These are phyloP conservation scores for Penicillium brevicompactum DNA, from an alignment of 2,329 filamentous ascomycete species.

Conservation along the genomic window DNA sequence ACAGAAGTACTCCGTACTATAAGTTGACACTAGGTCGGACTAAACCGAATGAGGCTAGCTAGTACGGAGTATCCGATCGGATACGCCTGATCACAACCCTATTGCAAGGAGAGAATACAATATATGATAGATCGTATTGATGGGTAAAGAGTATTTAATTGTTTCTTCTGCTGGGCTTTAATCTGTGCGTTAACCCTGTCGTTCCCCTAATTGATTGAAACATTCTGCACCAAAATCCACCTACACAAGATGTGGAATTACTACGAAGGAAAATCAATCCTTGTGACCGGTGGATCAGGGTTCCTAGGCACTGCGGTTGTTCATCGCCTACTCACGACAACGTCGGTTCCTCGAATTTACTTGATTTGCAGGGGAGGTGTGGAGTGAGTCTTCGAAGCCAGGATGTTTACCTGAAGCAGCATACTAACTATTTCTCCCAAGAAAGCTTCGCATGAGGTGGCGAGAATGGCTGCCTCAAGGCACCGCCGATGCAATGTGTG, in stretches of 20 bases:
- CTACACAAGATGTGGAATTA: conserved; percentile 23
- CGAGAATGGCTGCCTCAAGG: conserved; percentile 4
- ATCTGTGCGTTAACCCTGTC: not conserved
- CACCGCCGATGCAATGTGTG: not conserved
- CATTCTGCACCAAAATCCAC: not conserved
- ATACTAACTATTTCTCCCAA: not conserved
- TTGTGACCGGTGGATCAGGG: conserved; percentile 20
- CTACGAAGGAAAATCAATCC: conserved; percentile 10
- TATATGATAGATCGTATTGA: not conserved
- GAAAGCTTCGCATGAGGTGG: conserved; percentile 6
- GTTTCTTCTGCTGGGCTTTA: not conserved
- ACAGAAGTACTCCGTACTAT: not conserved
- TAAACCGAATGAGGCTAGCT: not conserved
- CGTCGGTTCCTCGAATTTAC: conserved; percentile 9
- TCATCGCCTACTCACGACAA: conserved; percentile 8
- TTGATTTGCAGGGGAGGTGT: conserved; percentile 15
- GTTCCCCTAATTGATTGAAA: conserved; percentile 6
- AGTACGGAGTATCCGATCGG: not conserved
- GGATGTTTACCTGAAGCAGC: not conserved
- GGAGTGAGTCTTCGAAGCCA: conserved; percentile 5
- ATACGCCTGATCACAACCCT: not conserved
- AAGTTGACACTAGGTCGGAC: not conserved
- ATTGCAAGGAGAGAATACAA: not conserved
- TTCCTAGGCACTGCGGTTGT: conserved; percentile 19
- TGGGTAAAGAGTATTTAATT: not conserved